Evolutionary conservation across 202 grass and related monocot genomes (phyloP), one percentile per base, ranked within the genome.

Genomic region (Eragrostis tef): DNA sequence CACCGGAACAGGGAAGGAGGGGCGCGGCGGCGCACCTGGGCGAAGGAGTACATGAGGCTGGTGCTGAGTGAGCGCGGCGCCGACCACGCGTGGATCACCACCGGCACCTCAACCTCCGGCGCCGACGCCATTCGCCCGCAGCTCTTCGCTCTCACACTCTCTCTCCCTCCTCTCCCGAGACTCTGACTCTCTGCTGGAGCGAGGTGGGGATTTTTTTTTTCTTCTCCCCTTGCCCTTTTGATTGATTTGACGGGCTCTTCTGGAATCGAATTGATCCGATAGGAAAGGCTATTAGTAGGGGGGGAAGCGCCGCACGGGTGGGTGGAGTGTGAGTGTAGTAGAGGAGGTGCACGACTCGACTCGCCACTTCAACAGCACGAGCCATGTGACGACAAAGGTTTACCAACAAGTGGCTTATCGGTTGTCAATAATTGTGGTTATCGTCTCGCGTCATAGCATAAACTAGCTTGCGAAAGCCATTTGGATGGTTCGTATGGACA

Each of bases 31-130:
- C 27, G 21, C 15, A 98, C 92, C 90, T 98, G 87, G 14, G 95
- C 90, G 70, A 98, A 98, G 77, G 95, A 98, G 87, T 98, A 98
- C 95, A 98, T 98, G 88, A 98, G 90, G 76, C 95, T 94, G 90
- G 92, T 98, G 86, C 95, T 98, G 86, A 93, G 92, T 43, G 95
- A 98, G 85, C 95, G 77, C 36, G 95, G 95, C 51, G 90, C 86
- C 70, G 95, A 98, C 95, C 95, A 98, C 25, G 95, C 82, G 81
- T 98, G 90, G 71, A 98, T 98, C 90, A 94, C 95, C 78, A 85
- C 74, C 69, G 87, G 85, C 64, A 78, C 73, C 81, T 39, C 34
- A 39, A 2, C 34, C 34, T 58, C 87, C 72, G 41, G 15, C 77
- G 56, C 12, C 67, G 66, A 9, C 59, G 67, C 83, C 87, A 89